phyloP scores from a whole-genome alignment of 768 basidiomycete species.

The Hypholoma fasciculare region DNA sequence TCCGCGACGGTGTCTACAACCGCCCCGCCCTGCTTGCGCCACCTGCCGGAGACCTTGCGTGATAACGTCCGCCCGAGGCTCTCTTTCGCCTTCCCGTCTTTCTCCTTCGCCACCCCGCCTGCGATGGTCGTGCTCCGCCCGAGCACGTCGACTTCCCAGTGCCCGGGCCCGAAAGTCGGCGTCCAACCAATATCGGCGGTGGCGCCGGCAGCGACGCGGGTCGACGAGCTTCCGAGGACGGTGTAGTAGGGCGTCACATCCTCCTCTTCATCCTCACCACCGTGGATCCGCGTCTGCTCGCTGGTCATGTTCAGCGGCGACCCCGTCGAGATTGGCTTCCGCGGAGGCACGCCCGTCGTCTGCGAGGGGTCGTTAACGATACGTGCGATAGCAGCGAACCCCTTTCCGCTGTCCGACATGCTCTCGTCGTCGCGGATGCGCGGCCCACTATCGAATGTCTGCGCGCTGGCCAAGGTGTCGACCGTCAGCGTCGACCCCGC shows the following conservation, averaged over 20 bases:
- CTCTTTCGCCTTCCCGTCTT: slow-evolving; percentile 2
- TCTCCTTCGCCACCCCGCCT: not conserved
- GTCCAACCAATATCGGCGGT: slow-evolving; percentile 26
- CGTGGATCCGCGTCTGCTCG: not conserved
- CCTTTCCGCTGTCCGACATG: not conserved
- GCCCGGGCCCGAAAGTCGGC: slow-evolving; percentile 6
- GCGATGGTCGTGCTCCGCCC: not conserved
- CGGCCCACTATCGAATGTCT: not conserved
- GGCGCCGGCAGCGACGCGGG: slow-evolving; percentile 44
- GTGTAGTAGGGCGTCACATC: slow-evolving; percentile 52
- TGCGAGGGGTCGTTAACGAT: not conserved
- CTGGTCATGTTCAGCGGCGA: not conserved
- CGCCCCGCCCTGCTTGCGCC: slow-evolving; percentile 17
- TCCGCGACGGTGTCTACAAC: slow-evolving; percentile 15
- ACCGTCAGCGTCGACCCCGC: slow-evolving; percentile 1
- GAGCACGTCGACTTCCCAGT: slow-evolving; percentile 1
- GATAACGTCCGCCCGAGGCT: slow-evolving; percentile 26
- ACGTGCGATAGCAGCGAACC: not conserved
- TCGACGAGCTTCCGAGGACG: slow-evolving; percentile 49
- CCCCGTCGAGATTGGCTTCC: not conserved
- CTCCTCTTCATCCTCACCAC: not conserved
- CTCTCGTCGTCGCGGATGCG: not conserved
- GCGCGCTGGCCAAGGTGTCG: not conserved
- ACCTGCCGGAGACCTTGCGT: slow-evolving; percentile 36
- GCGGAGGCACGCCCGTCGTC: not conserved